phyloP scores from a whole-genome alignment of 1,139 yeast genomes.

The Cylindricascospora bacillispora region DNA sequence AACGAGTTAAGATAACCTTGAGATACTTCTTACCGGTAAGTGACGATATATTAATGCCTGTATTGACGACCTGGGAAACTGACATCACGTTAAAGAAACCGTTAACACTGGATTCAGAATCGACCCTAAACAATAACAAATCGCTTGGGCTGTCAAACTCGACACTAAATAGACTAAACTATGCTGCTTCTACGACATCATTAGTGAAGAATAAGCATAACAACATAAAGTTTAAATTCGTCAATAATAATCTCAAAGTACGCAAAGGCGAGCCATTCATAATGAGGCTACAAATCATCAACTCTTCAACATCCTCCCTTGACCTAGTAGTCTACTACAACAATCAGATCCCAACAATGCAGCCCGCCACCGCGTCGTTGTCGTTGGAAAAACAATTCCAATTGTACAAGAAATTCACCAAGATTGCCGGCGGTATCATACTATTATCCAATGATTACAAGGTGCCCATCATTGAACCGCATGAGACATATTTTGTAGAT shows the following conservation, averaged over 20 bases:
- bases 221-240: slow-evolving; percentile 18
- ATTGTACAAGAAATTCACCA: slow-evolving; percentile 11
- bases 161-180: slow-evolving; percentile 3
- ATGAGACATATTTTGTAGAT: slow-evolving; percentile 19
- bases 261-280: slow-evolving; percentile 16
- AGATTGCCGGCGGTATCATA: slow-evolving; percentile 21
- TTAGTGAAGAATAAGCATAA: slow-evolving; percentile 14
- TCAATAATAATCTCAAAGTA: slow-evolving; percentile 11
- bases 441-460: slow-evolving; percentile 24
- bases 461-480: slow-evolving; percentile 19
- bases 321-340: slow-evolving; percentile 21
- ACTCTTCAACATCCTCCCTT: slow-evolving; percentile 14
- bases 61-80: slow-evolving; percentile 24
- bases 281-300: slow-evolving; percentile 18
- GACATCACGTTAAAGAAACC: slow-evolving; percentile 19
- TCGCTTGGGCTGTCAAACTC: neutral
- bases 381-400: slow-evolving; percentile 14
- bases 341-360: slow-evolving; percentile 9
- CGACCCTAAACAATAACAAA: neutral
- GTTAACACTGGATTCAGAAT: neutral
- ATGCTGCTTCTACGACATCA: slow-evolving; percentile 10
- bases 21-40: slow-evolving; percentile 10
- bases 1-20: slow-evolving; percentile 18
- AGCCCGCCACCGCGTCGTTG: slow-evolving; percentile 4
- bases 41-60: slow-evolving; percentile 8